Evolutionary conservation across 345 rosid genomes (phyloP), one percentile per base, ranked within the genome.

Genomic region (Theobroma cacao): DNA sequence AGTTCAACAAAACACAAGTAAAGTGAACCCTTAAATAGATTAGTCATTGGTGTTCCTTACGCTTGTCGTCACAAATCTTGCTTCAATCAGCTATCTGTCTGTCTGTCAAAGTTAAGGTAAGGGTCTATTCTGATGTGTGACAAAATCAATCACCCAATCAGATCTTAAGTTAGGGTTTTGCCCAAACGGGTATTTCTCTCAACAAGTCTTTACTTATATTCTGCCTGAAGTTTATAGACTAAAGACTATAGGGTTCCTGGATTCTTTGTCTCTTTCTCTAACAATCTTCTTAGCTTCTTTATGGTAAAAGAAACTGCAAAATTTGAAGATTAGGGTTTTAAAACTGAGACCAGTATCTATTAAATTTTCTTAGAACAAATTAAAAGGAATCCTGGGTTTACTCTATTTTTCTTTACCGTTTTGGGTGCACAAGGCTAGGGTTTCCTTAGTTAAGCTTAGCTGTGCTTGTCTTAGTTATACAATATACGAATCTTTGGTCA

Each of bases 401-500:
- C 33, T 58, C 31, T 15, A 24, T 11, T 26, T 59, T 28, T 59
- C 17, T 30, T 60, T 60, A 28, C 36, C n/a, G 12, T 48, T 70
- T 48, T 62, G 17, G 50, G 72, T 17, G n/a, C 26, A 18, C 4
- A 31, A 71, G 36, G 41, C 75, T 50, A 71, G 75, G 75, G 75
- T 71, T 71, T 71, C 41, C 18, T 20, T 31, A 20, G 18, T 50
- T 28, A 59, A 59, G 64, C 64, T 26, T 26, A 24, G 63, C 45
- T 41, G 45, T 9, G 28, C 2, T 22, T 56, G 61, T 28, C 64
- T 60, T 28, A 28, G 64, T 60, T 28, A 13, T 11, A 61, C n/a
- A 14, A 61, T 12, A 43, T 45, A 77, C 62, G 80, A 86, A 82
- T 83, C 87, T 86, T 80, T 79, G 82, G 83, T 83, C 88, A 65